Conservation (phyloP, 148 eudicot species). For the Suaeda aralocaspica region DNA sequence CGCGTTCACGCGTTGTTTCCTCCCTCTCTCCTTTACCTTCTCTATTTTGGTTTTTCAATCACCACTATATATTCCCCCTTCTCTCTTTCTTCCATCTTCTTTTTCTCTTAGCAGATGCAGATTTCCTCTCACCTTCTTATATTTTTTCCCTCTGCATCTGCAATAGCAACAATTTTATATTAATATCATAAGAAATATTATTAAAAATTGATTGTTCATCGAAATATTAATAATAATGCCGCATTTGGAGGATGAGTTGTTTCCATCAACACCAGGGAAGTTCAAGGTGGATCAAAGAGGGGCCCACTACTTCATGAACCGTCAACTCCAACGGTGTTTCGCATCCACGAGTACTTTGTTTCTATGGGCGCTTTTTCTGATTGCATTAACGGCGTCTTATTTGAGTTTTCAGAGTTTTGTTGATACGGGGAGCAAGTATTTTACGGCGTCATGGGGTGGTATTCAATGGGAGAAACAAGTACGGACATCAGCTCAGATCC, state of each 20-base stretch:
- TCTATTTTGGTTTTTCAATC: background rate
- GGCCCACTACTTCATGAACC: slow-evolving; percentile 29
- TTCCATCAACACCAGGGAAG: slow-evolving; percentile 72
- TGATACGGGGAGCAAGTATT: slow-evolving; percentile 47
- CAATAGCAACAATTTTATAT: background rate
- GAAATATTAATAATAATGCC: slow-evolving; percentile 25
- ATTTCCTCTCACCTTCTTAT: background rate
- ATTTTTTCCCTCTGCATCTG: slow-evolving; percentile 25
- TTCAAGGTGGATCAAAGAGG: slow-evolving; percentile 42
- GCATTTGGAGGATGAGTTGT: slow-evolving; percentile 50
- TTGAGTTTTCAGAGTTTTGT: slow-evolving; percentile 54
- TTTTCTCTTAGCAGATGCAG: slow-evolving; percentile 32
- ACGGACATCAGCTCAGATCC: slow-evolving; percentile 53
- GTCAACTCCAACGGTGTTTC: slow-evolving; percentile 60
- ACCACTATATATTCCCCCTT: slow-evolving; percentile 30
- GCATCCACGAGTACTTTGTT: slow-evolving; percentile 60
- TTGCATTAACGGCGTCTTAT: slow-evolving; percentile 66
- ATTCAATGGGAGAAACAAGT: slow-evolving; percentile 57
- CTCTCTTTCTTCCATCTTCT: background rate
- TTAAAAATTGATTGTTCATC: background rate
- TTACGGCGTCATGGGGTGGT: slow-evolving; percentile 51
- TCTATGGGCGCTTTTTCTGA: slow-evolving; percentile 61
- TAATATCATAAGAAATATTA: background rate
- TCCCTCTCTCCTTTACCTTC: background rate
- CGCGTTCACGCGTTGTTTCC: slow-evolving; percentile 29